These are phyloP conservation scores for Sesbania bispinosa DNA, from an alignment of 306 rosid species.

Conservation along the genomic window DNA sequence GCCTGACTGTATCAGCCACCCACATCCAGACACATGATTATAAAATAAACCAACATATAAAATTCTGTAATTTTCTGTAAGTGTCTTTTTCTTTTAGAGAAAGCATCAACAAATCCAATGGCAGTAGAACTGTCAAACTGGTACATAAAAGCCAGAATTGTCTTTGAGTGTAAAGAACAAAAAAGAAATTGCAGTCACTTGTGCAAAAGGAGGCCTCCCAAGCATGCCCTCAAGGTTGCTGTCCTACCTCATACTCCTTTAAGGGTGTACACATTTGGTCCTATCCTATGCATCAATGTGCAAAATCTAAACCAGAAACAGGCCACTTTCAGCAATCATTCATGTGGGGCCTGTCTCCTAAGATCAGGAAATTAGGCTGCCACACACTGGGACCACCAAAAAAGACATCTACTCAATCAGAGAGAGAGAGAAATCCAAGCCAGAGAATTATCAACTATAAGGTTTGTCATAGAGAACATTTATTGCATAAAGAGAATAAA, in stretches of 20 bases:
- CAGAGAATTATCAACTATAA: constrained; percentile 48
- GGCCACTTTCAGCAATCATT: constrained; percentile 57
- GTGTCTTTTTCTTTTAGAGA: neutral
- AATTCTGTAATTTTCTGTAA: neutral
- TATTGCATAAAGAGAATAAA: constrained; percentile 37
- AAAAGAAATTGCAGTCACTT: constrained; percentile 49
- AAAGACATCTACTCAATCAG: constrained; percentile 60
- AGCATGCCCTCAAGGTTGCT: constrained; percentile 60
- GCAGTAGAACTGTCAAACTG: neutral
- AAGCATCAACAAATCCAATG: constrained; percentile 15
- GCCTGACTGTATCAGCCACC: constrained; percentile 26
- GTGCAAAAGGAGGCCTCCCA: constrained; percentile 45
- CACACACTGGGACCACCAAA: constrained; percentile 54
- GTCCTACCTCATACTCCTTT: constrained; percentile 52
- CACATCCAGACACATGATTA: constrained; percentile 9
- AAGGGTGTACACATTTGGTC: too few relatives aligned
- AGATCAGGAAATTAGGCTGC: constrained; percentile 66
- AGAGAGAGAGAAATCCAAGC: constrained; percentile 34
- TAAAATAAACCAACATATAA: constrained; percentile 16
- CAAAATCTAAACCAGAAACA: constrained; percentile 39
- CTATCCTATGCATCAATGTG: constrained; percentile 21
- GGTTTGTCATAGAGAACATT: constrained; percentile 45
- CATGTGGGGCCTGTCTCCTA: constrained; percentile 57
- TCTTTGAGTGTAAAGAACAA: constrained; percentile 14
- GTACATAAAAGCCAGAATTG: constrained; percentile 19